Evolutionary conservation across 2,329 filamentous ascomycete species (phyloP).

Genomic region (Venturia pyrina): DNA sequence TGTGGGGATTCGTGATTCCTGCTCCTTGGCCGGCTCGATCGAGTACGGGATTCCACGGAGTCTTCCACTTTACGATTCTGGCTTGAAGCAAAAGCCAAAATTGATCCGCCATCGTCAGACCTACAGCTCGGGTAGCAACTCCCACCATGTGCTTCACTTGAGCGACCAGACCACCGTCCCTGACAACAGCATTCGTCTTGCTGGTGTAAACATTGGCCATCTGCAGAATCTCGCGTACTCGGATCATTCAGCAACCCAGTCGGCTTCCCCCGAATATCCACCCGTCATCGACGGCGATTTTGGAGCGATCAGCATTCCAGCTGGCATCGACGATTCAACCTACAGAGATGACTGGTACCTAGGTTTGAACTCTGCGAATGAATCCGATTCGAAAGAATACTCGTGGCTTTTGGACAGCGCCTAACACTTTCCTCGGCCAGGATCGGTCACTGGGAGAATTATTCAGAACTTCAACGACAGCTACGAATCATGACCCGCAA

Average conservation of each 20-base stretch:
- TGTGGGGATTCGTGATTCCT: slow-evolving; percentile 14
- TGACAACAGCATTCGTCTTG: not conserved
- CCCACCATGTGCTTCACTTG: not conserved
- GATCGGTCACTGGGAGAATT: not conserved
- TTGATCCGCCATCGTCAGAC: slow-evolving; percentile 8
- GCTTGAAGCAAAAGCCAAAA: slow-evolving; percentile 3
- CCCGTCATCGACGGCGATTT: not conserved
- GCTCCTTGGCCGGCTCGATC: slow-evolving; percentile 23
- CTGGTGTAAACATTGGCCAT: slow-evolving; percentile 11
- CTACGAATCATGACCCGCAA: slow-evolving; percentile 1
- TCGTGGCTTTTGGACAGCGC: slow-evolving; percentile 8
- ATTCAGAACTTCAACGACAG: not conserved
- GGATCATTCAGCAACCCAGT: not conserved
- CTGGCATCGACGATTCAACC: not conserved
- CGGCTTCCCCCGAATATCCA: not conserved
- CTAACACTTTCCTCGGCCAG: slow-evolving; percentile 1
- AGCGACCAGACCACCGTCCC: slow-evolving; percentile 5
- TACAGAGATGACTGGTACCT: slow-evolving; percentile 5
- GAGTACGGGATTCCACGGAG: slow-evolving; percentile 20
- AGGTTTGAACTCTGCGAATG: not conserved
- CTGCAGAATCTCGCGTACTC: slow-evolving; percentile 10
- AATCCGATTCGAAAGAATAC: slow-evolving; percentile 6
- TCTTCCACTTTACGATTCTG: slow-evolving; percentile 14
- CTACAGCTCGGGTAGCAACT: slow-evolving; percentile 6
- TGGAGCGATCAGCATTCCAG: slow-evolving; percentile 8